Evolutionary conservation across 2,329 filamentous ascomycete genomes (phyloP).

Genomic region (Exutisphaerella laricina): DNA sequence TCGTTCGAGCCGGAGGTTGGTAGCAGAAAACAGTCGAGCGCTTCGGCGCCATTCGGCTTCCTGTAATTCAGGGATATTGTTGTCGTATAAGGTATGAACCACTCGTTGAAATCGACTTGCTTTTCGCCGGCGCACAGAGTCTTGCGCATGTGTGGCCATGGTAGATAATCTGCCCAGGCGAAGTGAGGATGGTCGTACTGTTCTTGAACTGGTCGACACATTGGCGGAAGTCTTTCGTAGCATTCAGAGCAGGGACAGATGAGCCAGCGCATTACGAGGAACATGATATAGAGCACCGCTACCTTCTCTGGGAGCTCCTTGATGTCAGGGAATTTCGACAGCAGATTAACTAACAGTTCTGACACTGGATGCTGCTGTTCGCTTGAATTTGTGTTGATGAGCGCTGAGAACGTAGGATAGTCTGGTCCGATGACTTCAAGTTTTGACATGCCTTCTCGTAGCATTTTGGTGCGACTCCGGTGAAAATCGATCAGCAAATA

Average conservation of each 20-base stretch:
- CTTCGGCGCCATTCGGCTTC: slow-evolving; percentile 67
- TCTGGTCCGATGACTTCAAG: slow-evolving; percentile 66
- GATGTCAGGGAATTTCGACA: slow-evolving; percentile 77
- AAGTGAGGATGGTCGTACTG: slow-evolving; percentile 67
- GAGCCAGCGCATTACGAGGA: slow-evolving; percentile 76
- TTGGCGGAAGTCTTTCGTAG: slow-evolving; percentile 70
- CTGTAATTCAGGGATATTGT: slow-evolving; percentile 79
- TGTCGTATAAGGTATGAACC: slow-evolving; percentile 75
- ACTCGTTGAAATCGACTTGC: slow-evolving; percentile 60
- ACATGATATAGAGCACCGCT: slow-evolving; percentile 79
- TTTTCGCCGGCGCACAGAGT: slow-evolving; percentile 45
- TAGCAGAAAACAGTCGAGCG: slow-evolving; percentile 62
- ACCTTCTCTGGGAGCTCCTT: slow-evolving; percentile 74
- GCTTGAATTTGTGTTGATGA: slow-evolving; percentile 60
- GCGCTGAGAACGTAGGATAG: slow-evolving; percentile 72
- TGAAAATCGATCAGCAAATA: slow-evolving; percentile 75
- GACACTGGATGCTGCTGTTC: slow-evolving; percentile 61
- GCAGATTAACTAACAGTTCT: slow-evolving; percentile 78
- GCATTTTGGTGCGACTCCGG: slow-evolving; percentile 59
- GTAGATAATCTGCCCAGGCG: slow-evolving; percentile 75
- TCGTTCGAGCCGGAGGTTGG: slow-evolving; percentile 13
- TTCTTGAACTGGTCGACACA: slow-evolving; percentile 59
- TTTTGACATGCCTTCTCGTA: slow-evolving; percentile 58
- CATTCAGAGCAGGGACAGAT: slow-evolving; percentile 74
- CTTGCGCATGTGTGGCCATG: slow-evolving; percentile 73